Evolutionary conservation across 148 eudicot species (phyloP).

Genomic region (Silene latifolia): DNA sequence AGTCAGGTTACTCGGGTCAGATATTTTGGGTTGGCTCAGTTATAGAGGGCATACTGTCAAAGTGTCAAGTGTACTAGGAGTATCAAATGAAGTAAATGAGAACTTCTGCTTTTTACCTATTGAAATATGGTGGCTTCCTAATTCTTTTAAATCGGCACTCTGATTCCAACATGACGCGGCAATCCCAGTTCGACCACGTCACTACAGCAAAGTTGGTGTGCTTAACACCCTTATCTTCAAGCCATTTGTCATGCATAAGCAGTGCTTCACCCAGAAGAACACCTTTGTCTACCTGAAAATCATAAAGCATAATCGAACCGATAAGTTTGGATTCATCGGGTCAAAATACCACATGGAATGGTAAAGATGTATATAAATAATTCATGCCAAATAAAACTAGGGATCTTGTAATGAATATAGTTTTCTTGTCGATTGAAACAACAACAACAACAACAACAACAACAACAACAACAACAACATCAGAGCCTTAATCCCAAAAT

Average conservation of each 20-base stretch:
- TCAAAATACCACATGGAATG: no score
- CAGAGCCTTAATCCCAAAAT: no score
- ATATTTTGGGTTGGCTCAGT: no score
- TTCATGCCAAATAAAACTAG: no score
- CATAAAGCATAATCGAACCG: neutral
- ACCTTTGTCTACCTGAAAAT: slow-evolving; percentile 81
- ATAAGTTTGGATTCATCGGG: neutral
- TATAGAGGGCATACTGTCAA: no score
- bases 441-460: no score
- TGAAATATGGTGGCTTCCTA: slow-evolving; percentile 79
- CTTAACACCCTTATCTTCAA: slow-evolving; percentile 80
- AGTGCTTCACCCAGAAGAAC: slow-evolving; percentile 81
- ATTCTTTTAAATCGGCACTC: slow-evolving; percentile 90
- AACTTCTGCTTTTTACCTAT: slow-evolving; percentile 39
- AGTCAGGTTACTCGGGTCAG: neutral
- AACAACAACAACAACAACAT: no score
- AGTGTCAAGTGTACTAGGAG: no score
- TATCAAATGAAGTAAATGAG: neutral
- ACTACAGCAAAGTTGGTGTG: slow-evolving; percentile 77
- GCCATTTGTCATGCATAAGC: slow-evolving; percentile 89
- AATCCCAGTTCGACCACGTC: slow-evolving; percentile 98
- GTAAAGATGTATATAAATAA: no score
- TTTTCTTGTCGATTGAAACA: no score
- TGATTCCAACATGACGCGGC: slow-evolving; percentile 89
- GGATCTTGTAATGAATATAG: no score